Base-by-base conservation (phyloP, 2,329 filamentous ascomycete genomes). In the Fusarium veterinarium region DNA sequence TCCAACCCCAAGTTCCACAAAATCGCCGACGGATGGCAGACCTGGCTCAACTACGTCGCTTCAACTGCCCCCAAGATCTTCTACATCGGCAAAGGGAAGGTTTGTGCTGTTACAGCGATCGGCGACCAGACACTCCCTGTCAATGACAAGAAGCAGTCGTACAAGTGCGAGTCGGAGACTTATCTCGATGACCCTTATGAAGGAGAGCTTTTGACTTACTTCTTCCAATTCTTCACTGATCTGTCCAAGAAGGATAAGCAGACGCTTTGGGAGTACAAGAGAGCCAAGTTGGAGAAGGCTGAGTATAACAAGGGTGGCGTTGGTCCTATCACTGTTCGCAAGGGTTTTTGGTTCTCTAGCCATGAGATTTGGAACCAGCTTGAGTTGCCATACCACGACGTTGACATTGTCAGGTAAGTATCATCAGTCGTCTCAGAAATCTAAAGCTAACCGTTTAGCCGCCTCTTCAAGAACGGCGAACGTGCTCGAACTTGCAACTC, bases 361-460 rank as follows among this genome's bases (percentile, higher is more conserved):
- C 82, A 84, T 42, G 82, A 85, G 56, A 80, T 79, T 7, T 84
- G 83, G 82, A 85, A 84, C 44, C 79, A 82, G 9, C 71, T 85
- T 28, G 80, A 84, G 74, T 77, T 84, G 67, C 83, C 83, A 1
- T 84, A 84, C 63, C 82, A 80, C 57, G 83, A 84, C 44, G 76
- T 84, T 28, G 79, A 83, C 30, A 79, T 84, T 46, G 77, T 84
- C 16, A 76, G 77, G 81, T 79, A 69, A 71, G 75, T 16, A 3
- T 8, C 12, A 5, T 0, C 7, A 25, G 8, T 7, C 1, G 0
- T 1, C 2, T 30, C 8, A 4, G 13, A 33, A 37, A 30, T 11
- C 7, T 11, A 0, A 37, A 30, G 5, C 28, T 42, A 2, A 53
- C 30, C 0, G 3, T 12, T 6, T 12, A 82, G 81, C 17, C 80